Base-by-base conservation (phyloP, 331 rosid species). In the Quercus tomentella region DNA sequence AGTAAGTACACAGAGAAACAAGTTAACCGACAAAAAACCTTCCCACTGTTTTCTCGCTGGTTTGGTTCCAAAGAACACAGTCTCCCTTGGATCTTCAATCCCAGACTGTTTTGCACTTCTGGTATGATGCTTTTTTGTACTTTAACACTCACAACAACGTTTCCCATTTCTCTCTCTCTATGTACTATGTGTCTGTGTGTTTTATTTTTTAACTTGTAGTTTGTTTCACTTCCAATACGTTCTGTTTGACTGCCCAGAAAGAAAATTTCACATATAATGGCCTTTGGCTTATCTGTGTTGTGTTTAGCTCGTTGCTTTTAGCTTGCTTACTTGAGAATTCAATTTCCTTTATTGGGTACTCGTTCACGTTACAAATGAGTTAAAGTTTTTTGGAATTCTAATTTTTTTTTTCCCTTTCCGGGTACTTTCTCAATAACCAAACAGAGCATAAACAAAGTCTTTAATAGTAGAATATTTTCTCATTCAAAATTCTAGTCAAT, bases 361-460 rank as follows among this genome's bases (percentile, higher is more conserved):
- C 11, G 45, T 41, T 41, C 1, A 41, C 45, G 3, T 41, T 41
- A 41, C 45, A 56, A 41, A 76, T 20, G 7, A n/a, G 26, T 54
- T 18, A 17, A 25, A 51, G 57, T 45, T 41, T 41, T 41, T 41
- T 45, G 57, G 18, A 55, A 41, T 35, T 33, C 28, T 60, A 60
- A 23, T 60, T 69, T 43, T 22, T 43, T 17, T 22, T 74, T 69
- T 73, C 17, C 70, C 11, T 49, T 61, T 18, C 73, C 74, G 68
- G 26, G 26, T 15, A 76, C 70, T 79, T 73, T 84, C 82, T 76
- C 35, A 56, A 71, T 57, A 79, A 30, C 80, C 81, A 84, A 79
- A 79, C 84, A 68, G 80, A 74, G 76, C 37, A 15, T 15, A 14
- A 15, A 5, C 69, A 15, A 62, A 28, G 69, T 18, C 16, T 20